Evolutionary conservation across 2,329 filamentous ascomycete species (phyloP).

Genomic region (Aspergillus sp.): DNA sequence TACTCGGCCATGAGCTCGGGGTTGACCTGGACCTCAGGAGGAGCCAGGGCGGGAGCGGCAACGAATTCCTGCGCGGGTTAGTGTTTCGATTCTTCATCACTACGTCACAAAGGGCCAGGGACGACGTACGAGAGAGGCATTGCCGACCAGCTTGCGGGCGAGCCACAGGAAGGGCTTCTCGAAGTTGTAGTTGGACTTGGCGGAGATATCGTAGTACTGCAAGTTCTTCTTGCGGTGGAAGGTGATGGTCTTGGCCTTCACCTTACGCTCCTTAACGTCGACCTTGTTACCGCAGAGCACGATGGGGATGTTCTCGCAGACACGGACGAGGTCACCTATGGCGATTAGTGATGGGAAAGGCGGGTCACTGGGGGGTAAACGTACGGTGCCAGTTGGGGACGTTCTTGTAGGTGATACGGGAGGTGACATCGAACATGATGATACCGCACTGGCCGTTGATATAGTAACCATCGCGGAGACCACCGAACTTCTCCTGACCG

Average conservation of each 20-base stretch:
- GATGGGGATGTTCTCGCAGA: slow-evolving; percentile 99
- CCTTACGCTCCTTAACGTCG: slow-evolving; percentile 99
- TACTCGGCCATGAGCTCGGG: slow-evolving; percentile 76
- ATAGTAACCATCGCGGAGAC: slow-evolving; percentile 99
- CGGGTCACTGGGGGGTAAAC: slow-evolving; percentile 38
- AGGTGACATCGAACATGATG: slow-evolving; percentile 99
- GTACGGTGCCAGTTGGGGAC: slow-evolving; percentile 99
- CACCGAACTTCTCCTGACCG: slow-evolving; percentile 99
- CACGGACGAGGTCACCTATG: slow-evolving; percentile 93
- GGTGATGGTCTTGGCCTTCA: slow-evolving; percentile 99
- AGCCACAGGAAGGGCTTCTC: slow-evolving; percentile 99
- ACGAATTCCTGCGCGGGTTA: slow-evolving; percentile 75
- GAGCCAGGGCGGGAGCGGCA: slow-evolving; percentile 88
- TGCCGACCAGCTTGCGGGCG: slow-evolving; percentile 95
- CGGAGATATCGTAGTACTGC: slow-evolving; percentile 99
- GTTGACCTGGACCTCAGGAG: slow-evolving; percentile 88
- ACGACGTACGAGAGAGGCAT: slow-evolving; percentile 71
- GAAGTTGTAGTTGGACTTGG: slow-evolving; percentile 99
- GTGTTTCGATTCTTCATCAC: slow-evolving; percentile 9
- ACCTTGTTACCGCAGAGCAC: slow-evolving; percentile 99
- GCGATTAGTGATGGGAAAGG: slow-evolving; percentile 9
- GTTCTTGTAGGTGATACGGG: slow-evolving; percentile 99
- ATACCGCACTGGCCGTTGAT: slow-evolving; percentile 99
- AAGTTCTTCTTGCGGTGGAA: slow-evolving; percentile 99
- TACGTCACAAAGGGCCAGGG: slow-evolving; percentile 18